A percentile compares a stretch with the other conserved stretches of the same genome.
Evolutionary conservation across 805 yeast species (phyloP).

Genomic region (Yarrowia phangngaensis): DNA sequence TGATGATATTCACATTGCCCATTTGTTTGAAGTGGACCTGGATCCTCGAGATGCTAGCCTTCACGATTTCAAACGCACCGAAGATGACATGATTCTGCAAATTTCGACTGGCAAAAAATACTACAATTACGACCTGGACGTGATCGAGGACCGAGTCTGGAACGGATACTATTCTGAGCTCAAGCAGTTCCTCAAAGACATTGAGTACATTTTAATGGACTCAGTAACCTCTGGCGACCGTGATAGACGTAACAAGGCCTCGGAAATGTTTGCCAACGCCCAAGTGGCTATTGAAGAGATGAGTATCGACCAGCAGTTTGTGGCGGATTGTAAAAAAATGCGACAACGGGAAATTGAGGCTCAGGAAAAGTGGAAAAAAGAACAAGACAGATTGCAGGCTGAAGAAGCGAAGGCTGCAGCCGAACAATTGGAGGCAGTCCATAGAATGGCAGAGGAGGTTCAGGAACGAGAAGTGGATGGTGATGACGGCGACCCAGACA

Average conservation of each 20-base stretch:
- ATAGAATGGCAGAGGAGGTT: conserved; percentile 3
- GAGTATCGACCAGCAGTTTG: conserved; percentile 54
- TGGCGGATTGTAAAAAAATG: conserved; percentile 71
- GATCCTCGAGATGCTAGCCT: conserved; percentile 39
- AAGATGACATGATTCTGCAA: conserved; percentile 77
- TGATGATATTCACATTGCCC: conserved; percentile 69
- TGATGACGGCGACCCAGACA: conserved; percentile 13
- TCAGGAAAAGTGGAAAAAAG: conserved; percentile 32
- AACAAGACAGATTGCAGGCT: conserved; percentile 28
- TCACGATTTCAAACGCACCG: conserved; percentile 43
- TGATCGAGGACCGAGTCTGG: conserved; percentile 93
- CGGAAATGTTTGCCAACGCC: conserved; percentile 94
- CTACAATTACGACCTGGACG: conserved; percentile 88
- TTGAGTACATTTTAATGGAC: conserved; percentile 79
- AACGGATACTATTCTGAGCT: conserved; percentile 94
- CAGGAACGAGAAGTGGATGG: conserved; percentile 8
- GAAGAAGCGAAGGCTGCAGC: conserved; percentile 24
- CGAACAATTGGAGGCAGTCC: conserved; percentile 22
- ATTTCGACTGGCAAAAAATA: conserved; percentile 65
- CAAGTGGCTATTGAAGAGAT: conserved; percentile 94
- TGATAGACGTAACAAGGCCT: conserved; percentile 73
- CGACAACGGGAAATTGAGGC: conserved; percentile 47
- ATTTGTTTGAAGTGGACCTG: conserved; percentile 64
- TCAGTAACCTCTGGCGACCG: conserved; percentile 71
- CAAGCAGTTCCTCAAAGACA: conserved; percentile 77